Conservation (phyloP, 768 basidiomycete genomes). For the Suillus alpinus region DNA sequence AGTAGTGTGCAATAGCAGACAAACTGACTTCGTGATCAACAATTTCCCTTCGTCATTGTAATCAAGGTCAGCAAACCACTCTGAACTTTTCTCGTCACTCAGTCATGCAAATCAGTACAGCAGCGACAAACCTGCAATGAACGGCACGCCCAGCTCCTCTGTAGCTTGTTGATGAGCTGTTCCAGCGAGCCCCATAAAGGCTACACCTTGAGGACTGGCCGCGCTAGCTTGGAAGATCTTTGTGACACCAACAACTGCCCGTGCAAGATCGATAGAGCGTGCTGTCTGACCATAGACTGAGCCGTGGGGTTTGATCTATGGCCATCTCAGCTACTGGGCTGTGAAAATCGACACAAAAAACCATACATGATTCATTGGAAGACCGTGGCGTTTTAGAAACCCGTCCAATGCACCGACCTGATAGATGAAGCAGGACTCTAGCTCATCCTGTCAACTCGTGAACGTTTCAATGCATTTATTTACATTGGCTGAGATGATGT, state of each 20-base stretch:
- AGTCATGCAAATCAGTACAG: background rate
- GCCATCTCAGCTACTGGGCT: background rate
- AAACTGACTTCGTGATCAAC: conserved; percentile 52
- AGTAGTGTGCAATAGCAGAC: background rate
- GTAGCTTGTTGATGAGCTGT: conserved; percentile 60
- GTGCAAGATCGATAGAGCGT: conserved; percentile 52
- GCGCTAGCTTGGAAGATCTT: conserved; percentile 43
- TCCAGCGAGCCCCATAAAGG: conserved; percentile 63
- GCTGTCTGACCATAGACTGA: conserved; percentile 60
- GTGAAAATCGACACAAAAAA: background rate
- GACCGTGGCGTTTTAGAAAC: conserved; percentile 51
- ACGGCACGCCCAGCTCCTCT: conserved; percentile 50
- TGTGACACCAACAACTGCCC: conserved; percentile 51
- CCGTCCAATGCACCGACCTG: conserved; percentile 66
- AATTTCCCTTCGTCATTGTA: conserved; percentile 56
- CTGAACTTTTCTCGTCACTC: conserved; percentile 25
- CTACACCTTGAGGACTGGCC: conserved; percentile 30
- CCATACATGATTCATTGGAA: conserved; percentile 57
- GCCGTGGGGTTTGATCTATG: conserved; percentile 60
- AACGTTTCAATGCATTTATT: background rate
- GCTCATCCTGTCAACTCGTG: conserved; percentile 43
- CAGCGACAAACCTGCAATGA: conserved; percentile 51
- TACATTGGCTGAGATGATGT: background rate
- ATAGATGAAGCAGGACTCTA: conserved; percentile 56
- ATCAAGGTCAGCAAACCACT: conserved; percentile 68